Base-by-base conservation (phyloP, 116 monocot genomes). In the Trichopus zeylanicus region DNA sequence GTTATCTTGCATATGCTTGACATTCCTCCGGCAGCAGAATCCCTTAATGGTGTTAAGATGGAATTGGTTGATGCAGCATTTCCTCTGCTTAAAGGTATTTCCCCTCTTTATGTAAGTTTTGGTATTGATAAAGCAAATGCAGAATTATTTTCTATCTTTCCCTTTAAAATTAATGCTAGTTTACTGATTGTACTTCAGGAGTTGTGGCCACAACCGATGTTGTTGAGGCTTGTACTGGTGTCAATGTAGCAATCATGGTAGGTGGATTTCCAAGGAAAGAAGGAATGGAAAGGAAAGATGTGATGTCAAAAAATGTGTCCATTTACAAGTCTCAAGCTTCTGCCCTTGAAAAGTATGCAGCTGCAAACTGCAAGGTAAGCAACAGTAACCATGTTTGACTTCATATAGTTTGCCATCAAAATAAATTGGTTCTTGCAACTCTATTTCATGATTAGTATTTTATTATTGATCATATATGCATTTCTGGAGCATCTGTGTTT, bases 1-100 rank as follows among this genome's bases (percentile, higher is more conserved):
- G 81, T 85, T 15, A 85, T 85, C 63, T 49, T 85, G 63, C 85
- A 85, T 71, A 81, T 85, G 85, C 81, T 85, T 47, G 85, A 85
- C 53, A 80, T 85, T 64, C 81, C 85, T 4, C 77, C 73, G 26
- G 77, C 77, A 64, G 70, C 80, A 38, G 85, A 85, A 61, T 58
- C 85, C 46, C 70, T 85, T 3, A 80, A 85, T 64, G 85, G 85
- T 1, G 77, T 85, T 19, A 85, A 81, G 47, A 85, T 85, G 85
- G 85, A 85, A 68, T 37, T 85, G 60, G 63, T 85, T 24, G 85
- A 85, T 74, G 85, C 85, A 8, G 85, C 81, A 23, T 85, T 85
- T 47, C 85, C 85, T 31, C 85, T 85, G 49, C 77, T 85, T 7
- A 85, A 81, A 63, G 80, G 85, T 81, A 53, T 35, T 22, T 37